These are phyloP conservation scores for Microthyrium microscopicum DNA, from an alignment of 2,329 filamentous ascomycete species.

Conservation along the genomic window DNA sequence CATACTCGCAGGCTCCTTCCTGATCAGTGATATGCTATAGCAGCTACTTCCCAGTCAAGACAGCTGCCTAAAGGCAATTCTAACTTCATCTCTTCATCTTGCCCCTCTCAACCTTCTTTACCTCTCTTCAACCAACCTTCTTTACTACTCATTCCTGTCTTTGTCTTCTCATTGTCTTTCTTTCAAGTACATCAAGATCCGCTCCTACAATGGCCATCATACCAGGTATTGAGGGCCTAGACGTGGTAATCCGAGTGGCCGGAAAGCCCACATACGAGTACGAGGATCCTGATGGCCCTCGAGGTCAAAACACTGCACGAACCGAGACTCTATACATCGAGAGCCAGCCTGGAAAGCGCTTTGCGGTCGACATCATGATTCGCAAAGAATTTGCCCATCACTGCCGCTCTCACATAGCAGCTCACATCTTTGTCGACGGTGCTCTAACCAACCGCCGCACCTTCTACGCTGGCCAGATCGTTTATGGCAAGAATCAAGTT, in stretches of 20 bases:
- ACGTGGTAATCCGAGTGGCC: constrained; percentile 1
- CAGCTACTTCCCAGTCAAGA: too few relatives aligned
- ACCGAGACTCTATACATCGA: constrained; percentile 18
- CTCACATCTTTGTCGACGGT: background rate
- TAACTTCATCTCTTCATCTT: too few relatives aligned
- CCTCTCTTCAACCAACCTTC: too few relatives aligned
- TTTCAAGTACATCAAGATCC: too few relatives aligned
- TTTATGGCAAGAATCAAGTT: background rate
- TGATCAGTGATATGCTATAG: too few relatives aligned
- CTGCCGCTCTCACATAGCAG: background rate
- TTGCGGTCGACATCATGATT: constrained; percentile 11
- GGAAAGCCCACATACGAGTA: constrained; percentile 2
- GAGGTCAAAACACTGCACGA: background rate
- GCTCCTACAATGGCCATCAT: constrained; percentile 7
- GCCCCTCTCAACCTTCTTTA: too few relatives aligned
- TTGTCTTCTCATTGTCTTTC: too few relatives aligned
- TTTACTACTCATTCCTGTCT: too few relatives aligned
- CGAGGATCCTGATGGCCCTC: constrained; percentile 1
- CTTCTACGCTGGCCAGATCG: background rate
- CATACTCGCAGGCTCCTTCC: too few relatives aligned
- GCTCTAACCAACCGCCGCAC: background rate
- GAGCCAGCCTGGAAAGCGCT: constrained; percentile 13
- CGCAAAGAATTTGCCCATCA: constrained; percentile 4
- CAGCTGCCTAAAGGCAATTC: too few relatives aligned
- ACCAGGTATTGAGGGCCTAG: constrained; percentile 3